A percentile compares a stretch with the other conserved stretches of the same genome.
Conservation (phyloP, 2,329 filamentous ascomycete genomes). For the Pseudogymnoascus sp. region DNA sequence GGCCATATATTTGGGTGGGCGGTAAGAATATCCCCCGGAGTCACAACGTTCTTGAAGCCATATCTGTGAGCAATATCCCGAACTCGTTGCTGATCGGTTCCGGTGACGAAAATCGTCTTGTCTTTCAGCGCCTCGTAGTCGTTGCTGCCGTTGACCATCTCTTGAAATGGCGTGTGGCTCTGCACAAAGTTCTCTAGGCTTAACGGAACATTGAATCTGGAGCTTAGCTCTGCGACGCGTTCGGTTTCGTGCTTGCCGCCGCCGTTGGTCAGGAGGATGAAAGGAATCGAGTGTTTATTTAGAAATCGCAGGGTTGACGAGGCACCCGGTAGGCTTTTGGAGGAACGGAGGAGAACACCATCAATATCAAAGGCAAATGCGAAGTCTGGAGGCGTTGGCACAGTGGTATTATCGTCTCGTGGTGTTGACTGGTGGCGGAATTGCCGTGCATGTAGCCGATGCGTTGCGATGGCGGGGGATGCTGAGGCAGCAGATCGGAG, state of each 20-base stretch:
- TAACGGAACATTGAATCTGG: slow-evolving; percentile 58
- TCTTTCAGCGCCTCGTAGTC: slow-evolving; percentile 47
- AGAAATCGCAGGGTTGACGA: slow-evolving; percentile 67
- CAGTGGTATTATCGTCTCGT: not conserved
- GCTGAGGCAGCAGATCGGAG: not conserved
- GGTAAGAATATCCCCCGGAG: slow-evolving; percentile 74
- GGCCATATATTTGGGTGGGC: slow-evolving; percentile 75
- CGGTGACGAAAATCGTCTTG: slow-evolving; percentile 69
- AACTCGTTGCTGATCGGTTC: slow-evolving; percentile 53
- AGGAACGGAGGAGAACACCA: slow-evolving; percentile 84
- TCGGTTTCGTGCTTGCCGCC: slow-evolving; percentile 77
- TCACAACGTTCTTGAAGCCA: slow-evolving; percentile 77
- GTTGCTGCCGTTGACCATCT: slow-evolving; percentile 56
- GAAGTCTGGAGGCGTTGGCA: slow-evolving; percentile 10
- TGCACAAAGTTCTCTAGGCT: slow-evolving; percentile 71
- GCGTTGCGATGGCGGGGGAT: not conserved
- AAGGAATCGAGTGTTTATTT: slow-evolving; percentile 70
- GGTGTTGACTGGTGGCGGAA: slow-evolving; percentile 1
- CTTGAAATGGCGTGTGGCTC: slow-evolving; percentile 83
- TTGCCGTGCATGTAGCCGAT: not conserved
- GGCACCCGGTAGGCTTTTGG: slow-evolving; percentile 72
- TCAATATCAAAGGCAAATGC: slow-evolving; percentile 52
- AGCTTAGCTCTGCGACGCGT: slow-evolving; percentile 63
- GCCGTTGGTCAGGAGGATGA: slow-evolving; percentile 93
- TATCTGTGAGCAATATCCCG: slow-evolving; percentile 39